A percentile compares a stretch with the other conserved stretches of the same genome.
Conservation (phyloP, 2,329 filamentous ascomycete genomes). For the Aspergillus ochraceoroseus region DNA sequence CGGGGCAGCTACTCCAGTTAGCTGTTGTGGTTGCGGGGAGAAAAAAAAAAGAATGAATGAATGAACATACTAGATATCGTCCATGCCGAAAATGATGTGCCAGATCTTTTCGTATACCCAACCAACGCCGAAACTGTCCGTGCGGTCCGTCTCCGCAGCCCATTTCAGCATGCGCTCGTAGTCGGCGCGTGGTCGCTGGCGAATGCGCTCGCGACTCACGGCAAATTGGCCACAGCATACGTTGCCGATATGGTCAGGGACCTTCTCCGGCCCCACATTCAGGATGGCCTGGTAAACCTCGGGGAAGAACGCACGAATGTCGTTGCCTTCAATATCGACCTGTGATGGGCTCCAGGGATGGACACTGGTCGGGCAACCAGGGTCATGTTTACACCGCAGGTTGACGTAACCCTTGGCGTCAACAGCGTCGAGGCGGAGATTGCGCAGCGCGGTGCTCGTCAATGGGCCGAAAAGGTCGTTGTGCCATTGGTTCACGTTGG, state of each 20-base stretch:
- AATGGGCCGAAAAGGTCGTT: constrained; percentile 46
- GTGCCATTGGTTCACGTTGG: constrained; percentile 54
- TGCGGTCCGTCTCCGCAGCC: constrained; percentile 29
- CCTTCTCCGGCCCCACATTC: constrained; percentile 20
- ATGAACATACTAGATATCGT: constrained; percentile 24
- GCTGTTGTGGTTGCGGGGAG: too few relatives aligned
- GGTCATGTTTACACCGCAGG: constrained; percentile 35
- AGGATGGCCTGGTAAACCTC: constrained; percentile 27
- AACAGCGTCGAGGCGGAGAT: constrained; percentile 37
- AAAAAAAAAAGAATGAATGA: not conserved
- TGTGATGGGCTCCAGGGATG: constrained; percentile 26
- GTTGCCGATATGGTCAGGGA: constrained; percentile 28
- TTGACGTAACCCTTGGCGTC: constrained; percentile 39
- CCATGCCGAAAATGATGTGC: constrained; percentile 33
- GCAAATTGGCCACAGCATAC: constrained; percentile 38
- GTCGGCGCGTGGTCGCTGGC: constrained; percentile 24
- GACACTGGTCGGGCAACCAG: constrained; percentile 41
- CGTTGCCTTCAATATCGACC: constrained; percentile 22
- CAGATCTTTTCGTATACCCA: constrained; percentile 34
- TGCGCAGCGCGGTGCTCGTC: constrained; percentile 27
- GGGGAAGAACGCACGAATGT: constrained; percentile 28
- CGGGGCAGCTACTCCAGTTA: constrained; percentile 30
- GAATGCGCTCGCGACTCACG: constrained; percentile 31
- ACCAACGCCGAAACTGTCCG: constrained; percentile 30
- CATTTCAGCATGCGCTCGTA: constrained; percentile 34